These are phyloP conservation scores for Picea glauca DNA, from an alignment of 75 land plant species.

Conservation along the genomic window DNA sequence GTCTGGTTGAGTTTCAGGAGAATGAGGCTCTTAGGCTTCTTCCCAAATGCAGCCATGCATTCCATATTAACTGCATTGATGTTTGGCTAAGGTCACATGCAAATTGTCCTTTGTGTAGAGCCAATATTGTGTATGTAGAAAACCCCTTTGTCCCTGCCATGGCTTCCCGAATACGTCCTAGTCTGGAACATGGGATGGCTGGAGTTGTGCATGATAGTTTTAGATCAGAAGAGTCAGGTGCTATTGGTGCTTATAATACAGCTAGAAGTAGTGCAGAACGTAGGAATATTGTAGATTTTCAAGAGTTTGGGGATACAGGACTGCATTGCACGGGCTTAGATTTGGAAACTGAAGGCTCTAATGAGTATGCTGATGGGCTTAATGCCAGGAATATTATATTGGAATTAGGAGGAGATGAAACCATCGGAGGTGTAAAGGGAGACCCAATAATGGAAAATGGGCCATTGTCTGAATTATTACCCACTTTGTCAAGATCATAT, in stretches of 20 bases:
- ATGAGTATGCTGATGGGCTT: neutral
- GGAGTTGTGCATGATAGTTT: conserved; percentile 7
- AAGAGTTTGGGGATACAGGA: neutral
- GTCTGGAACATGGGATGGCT: neutral
- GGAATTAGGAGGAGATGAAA: neutral
- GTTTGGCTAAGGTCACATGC: conserved; percentile 35
- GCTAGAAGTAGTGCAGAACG: neutral
- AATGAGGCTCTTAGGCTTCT: conserved; percentile 24
- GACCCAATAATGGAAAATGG: too few species aligned
- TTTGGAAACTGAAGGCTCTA: neutral
- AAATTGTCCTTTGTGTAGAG: conserved; percentile 37
- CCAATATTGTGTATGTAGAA: conserved; percentile 8
- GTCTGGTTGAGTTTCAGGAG: conserved; percentile 29
- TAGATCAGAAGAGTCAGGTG: neutral
- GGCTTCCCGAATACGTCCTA: conserved; percentile 1
- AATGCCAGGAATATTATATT: neutral
- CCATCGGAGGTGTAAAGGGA: too few species aligned
- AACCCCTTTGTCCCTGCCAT: conserved; percentile 4
- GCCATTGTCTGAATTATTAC: neutral
- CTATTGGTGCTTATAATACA: neutral
- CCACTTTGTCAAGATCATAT: conserved; percentile 5
- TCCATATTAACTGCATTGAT: conserved; percentile 35
- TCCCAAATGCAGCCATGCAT: conserved; percentile 33
- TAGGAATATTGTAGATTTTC: neutral
- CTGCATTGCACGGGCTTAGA: neutral